Base-by-base conservation (phyloP, 192 early-diverging fungal species). In the Oehlia diaphana region DNA sequence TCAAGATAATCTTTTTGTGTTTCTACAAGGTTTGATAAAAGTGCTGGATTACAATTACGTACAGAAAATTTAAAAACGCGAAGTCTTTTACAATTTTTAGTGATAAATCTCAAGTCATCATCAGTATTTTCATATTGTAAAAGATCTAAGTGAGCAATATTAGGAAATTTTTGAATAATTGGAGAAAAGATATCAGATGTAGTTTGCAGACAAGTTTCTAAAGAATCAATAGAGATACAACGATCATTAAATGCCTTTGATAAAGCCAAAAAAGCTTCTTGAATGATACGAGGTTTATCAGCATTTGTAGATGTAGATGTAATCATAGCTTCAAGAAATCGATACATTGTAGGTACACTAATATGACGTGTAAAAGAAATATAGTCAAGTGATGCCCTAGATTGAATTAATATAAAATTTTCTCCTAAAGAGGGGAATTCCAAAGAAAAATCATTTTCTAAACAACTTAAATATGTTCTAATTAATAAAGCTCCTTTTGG, bases 41-140 rank as follows among this genome's bases (percentile, higher is more conserved):
- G 58, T 58, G 23, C 21, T 35, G 73, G 28, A 19, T 53, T 58
- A 74, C 73, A 74, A 50, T 28, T 35, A 35, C 58, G 47, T 16
- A 74, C 73, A 33, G 35, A 31, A 31, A 62, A 61, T 16, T 62
- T 74, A 37, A 74, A 74, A 58, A 61, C 49, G 33, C 33, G 73
- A 28, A 74, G 35, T 19, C 73, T 26, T 61, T 62, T 50, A 74
- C 73, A 74, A 58, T 62, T 35, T 31, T 53, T 31, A 13, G 13
- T 37, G 16, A 74, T 74, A 61, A 74, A 62, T 14, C 23, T 62
- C 42, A 74, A 61, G 16, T 28, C 49, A 19, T 74, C 73, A 74
- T 74, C 26, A 2, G 73, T 74, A 53, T 50, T 62, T 37, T 74
- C 73, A 53, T 74, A 74, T 61, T 74, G 47, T 74, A 74, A 58